These are phyloP conservation scores for Nepenthes mirabilis DNA, from an alignment of 148 eudicot genomes.

Conservation along the genomic window DNA sequence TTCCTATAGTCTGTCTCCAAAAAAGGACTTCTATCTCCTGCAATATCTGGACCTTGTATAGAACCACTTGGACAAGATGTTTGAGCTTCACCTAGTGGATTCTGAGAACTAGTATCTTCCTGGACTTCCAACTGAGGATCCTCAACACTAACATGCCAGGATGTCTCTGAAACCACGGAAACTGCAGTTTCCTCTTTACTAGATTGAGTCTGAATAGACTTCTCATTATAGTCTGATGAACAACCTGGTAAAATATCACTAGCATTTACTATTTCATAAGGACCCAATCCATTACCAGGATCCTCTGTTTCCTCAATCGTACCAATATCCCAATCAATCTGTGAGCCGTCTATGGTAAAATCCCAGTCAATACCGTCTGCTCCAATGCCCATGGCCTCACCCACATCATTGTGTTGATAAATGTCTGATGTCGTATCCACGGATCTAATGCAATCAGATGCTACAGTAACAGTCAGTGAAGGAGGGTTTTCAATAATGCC, in stretches of 20 bases:
- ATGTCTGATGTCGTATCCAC: conserved; percentile 15
- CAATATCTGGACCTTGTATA: conserved; percentile 23
- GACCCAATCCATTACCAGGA: conserved; percentile 69
- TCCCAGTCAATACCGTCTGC: conserved; percentile 83
- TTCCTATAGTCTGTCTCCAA: conserved; percentile 86
- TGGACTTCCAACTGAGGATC: conserved; percentile 33
- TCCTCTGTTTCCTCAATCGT: conserved; percentile 67
- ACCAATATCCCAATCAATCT: conserved; percentile 98
- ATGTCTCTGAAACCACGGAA: conserved; percentile 45
- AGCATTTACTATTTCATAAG: conserved; percentile 87
- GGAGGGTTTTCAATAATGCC: conserved; percentile 55
- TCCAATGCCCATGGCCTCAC: conserved; percentile 23
- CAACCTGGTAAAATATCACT: conserved; percentile 49
- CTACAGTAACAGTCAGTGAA: conserved; percentile 28
- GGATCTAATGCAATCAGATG: conserved; percentile 35
- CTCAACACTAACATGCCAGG: conserved; percentile 81
- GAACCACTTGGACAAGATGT: conserved; percentile 15
- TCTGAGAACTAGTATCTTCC: conserved; percentile 23
- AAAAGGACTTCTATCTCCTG: conserved; percentile 58
- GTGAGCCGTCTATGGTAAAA: conserved; percentile 71
- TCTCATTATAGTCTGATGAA: conserved; percentile 24
- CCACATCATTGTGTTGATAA: conserved; percentile 21
- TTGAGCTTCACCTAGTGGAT: conserved; percentile 23
- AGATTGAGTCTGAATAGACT: conserved; percentile 17
- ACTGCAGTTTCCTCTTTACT: conserved; percentile 24